A percentile compares a stretch with the other conserved stretches of the same genome.
Evolutionary conservation across 2,329 filamentous ascomycete genomes (phyloP).

Genomic region (Hypoxylon sp.): DNA sequence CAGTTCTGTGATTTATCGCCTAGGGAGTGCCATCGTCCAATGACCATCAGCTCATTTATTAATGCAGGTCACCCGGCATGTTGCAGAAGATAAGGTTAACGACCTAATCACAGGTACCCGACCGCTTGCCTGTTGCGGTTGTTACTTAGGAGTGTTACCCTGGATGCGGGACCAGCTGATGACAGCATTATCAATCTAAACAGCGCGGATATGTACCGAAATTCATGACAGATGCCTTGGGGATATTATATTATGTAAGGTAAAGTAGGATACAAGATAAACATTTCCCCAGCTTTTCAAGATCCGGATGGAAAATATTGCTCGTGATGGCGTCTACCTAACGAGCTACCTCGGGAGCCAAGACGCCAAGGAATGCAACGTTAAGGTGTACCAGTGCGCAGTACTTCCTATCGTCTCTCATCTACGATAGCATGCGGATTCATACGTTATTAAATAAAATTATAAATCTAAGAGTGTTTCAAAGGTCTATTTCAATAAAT

Average conservation of each 20-base stretch:
- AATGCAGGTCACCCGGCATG: conserved; percentile 35
- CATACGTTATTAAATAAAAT: background rate
- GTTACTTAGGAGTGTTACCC: conserved; percentile 36
- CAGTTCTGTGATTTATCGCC: conserved; percentile 28
- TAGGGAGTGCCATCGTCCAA: conserved; percentile 29
- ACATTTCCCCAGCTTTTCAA: background rate
- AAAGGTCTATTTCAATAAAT: background rate
- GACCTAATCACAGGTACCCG: conserved; percentile 12
- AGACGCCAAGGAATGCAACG: conserved; percentile 29
- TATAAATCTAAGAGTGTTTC: background rate
- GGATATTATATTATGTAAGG: conserved; percentile 1
- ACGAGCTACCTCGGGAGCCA: conserved; percentile 19
- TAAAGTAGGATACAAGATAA: background rate
- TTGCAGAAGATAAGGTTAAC: conserved; percentile 38
- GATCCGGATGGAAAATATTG: background rate
- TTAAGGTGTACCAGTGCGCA: background rate
- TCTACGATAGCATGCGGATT: background rate
- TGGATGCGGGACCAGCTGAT: conserved; percentile 27
- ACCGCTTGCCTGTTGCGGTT: conserved; percentile 39
- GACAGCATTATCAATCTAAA: conserved; percentile 25
- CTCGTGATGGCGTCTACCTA: background rate
- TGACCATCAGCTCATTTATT: conserved; percentile 28
- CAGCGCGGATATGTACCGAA: background rate
- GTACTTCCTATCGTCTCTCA: background rate
- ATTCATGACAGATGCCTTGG: conserved; percentile 12